Evolutionary conservation across 2,329 filamentous ascomycete species (phyloP).

Genomic region (Exophiala lecanii-corni): DNA sequence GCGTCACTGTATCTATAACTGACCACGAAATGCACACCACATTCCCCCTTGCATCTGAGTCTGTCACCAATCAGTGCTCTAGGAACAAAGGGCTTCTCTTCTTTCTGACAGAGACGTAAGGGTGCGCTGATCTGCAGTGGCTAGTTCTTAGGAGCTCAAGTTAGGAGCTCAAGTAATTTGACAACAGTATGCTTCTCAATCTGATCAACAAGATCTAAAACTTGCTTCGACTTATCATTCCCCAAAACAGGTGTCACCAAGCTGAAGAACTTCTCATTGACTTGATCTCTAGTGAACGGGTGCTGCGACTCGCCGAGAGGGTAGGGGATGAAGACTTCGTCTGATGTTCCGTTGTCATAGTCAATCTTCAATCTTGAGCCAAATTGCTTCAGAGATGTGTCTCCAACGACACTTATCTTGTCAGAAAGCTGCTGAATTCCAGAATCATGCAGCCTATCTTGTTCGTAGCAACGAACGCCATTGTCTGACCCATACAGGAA

Average conservation of each 20-base stretch:
- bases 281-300: conserved; percentile 22
- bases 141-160: too few species aligned
- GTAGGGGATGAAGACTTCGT: conserved; percentile 18
- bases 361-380: conserved; percentile 18
- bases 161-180: conserved; percentile 16
- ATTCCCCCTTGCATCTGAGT: too few species aligned
- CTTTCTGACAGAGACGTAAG: too few species aligned
- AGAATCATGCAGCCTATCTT: conserved; percentile 13
- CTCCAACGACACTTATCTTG: conserved; percentile 20
- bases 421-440: conserved; percentile 17
- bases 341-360: conserved; percentile 15
- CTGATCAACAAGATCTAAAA: conserved; percentile 25
- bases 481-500: conserved; percentile 21
- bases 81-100: too few species aligned
- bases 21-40: too few species aligned
- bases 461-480: conserved; percentile 15
- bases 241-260: conserved; percentile 18
- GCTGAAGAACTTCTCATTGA: conserved; percentile 23
- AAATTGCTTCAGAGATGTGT: conserved; percentile 15
- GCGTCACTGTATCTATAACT: too few species aligned
- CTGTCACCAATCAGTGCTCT: too few species aligned
- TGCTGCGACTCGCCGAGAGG: conserved; percentile 24
- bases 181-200: conserved; percentile 19
- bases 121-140: too few species aligned
- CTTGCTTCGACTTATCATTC: conserved; percentile 5